A percentile compares a stretch with the other conserved stretches of the same genome.
Evolutionary conservation across 2,329 filamentous ascomycete genomes (phyloP).

Genomic region (Elsinoe necatrix): DNA sequence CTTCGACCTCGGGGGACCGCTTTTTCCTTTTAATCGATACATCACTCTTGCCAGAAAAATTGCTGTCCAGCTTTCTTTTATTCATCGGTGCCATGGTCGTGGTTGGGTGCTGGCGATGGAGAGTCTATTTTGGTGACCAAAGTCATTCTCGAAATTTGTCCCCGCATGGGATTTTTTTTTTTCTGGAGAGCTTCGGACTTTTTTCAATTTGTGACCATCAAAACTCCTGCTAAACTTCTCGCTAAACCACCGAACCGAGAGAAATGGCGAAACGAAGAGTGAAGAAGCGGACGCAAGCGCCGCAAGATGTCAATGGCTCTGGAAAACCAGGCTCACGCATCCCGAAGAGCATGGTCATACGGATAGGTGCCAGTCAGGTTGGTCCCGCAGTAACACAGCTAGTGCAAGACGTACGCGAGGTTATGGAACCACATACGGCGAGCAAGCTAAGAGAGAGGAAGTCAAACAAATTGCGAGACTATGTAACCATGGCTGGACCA

Average conservation of each 20-base stretch:
- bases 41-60: neutral
- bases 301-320: conserved; percentile 42
- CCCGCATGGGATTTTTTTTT: neutral
- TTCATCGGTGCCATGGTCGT: conserved; percentile 2
- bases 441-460: conserved; percentile 80
- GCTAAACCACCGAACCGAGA: neutral
- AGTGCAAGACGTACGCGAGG: conserved; percentile 77
- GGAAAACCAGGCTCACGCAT: conserved; percentile 55
- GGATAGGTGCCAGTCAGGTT: conserved; percentile 88
- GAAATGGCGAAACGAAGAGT: conserved; percentile 70
- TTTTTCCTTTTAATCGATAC: conserved; percentile 17
- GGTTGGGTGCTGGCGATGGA: neutral
- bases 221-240: neutral
- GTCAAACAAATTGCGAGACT: conserved; percentile 82
- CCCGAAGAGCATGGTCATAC: conserved; percentile 97
- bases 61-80: conserved; percentile 11
- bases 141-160: conserved; percentile 1
- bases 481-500: conserved; percentile 89
- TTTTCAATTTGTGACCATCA: conserved; percentile 6
- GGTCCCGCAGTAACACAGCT: conserved; percentile 86
- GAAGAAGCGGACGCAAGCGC: conserved; percentile 68
- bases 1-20: conserved; percentile 16
- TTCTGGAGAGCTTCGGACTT: neutral
- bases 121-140: neutral
- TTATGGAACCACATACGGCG: conserved; percentile 95